Conservation (phyloP, 306 rosid genomes). For the Trifolium pratense region DNA sequence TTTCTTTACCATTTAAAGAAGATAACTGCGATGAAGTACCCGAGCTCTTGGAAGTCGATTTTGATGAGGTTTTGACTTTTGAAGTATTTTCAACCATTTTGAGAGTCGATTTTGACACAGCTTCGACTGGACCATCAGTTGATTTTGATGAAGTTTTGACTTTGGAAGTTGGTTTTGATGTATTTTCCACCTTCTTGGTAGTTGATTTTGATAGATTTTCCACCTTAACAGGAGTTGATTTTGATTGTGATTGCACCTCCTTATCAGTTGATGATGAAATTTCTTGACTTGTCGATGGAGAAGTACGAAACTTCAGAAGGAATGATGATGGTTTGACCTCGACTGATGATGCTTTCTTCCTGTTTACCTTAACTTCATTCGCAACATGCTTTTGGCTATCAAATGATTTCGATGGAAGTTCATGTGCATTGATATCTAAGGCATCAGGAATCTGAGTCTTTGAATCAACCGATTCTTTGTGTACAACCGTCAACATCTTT, state of each 20-base stretch:
- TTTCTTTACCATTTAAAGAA: constrained; percentile 43
- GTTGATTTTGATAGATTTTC: constrained; percentile 22
- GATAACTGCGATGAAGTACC: constrained; percentile 43
- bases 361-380: constrained; percentile 39
- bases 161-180: constrained; percentile 18
- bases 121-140: not conserved
- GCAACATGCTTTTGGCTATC: constrained; percentile 38
- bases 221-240: constrained; percentile 11
- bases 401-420: constrained; percentile 44
- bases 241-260: constrained; percentile 43
- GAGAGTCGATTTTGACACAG: not conserved
- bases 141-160: not conserved
- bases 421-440: constrained; percentile 13
- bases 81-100: not conserved
- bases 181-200: constrained; percentile 11
- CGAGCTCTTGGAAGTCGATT: constrained; percentile 30
- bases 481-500: constrained; percentile 45
- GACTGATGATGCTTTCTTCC: constrained; percentile 48
- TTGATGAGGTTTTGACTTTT: constrained; percentile 32
- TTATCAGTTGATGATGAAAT: constrained; percentile 43
- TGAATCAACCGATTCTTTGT: constrained; percentile 36
- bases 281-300: constrained; percentile 46
- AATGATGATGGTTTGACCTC: constrained; percentile 47
- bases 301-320: constrained; percentile 10
- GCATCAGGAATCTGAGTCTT: constrained; percentile 41